These are phyloP conservation scores for Liquidambar formosana DNA, from an alignment of 164 flowering plant species.

Conservation along the genomic window DNA sequence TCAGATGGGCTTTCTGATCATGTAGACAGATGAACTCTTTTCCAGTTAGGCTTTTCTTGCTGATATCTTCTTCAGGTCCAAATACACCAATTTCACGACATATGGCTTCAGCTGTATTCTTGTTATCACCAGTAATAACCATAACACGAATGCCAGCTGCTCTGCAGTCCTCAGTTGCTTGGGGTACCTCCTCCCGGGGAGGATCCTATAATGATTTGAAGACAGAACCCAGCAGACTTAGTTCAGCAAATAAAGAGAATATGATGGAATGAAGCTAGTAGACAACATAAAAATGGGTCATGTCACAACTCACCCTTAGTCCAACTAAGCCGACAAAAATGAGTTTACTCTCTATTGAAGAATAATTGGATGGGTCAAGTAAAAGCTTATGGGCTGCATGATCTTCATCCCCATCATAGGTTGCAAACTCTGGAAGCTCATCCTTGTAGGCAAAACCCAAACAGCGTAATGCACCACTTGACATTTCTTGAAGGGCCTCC, in stretches of 20 bases:
- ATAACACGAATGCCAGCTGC: constrained; percentile 69
- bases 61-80: constrained; percentile 51
- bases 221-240: neutral
- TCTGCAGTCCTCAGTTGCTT: constrained; percentile 61
- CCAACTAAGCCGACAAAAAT: constrained; percentile 91
- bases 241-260: neutral
- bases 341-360: constrained; percentile 75
- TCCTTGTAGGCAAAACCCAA: constrained; percentile 96
- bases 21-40: constrained; percentile 55
- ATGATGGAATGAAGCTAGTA: neutral
- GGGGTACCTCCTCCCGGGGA: constrained; percentile 55
- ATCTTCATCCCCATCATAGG: constrained; percentile 83
- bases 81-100: constrained; percentile 79
- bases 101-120: constrained; percentile 76
- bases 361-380: constrained; percentile 74
- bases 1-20: constrained; percentile 38
- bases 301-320: constrained; percentile 62
- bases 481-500: constrained; percentile 63
- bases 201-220: constrained; percentile 43
- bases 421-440: constrained; percentile 65
- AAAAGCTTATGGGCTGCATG: constrained; percentile 90
- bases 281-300: neutral
- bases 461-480: constrained; percentile 75
- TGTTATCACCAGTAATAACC: constrained; percentile 68
- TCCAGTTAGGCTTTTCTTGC: constrained; percentile 60